These are phyloP conservation scores for Fusarium camptoceras DNA, from an alignment of 2,329 filamentous ascomycete species.

Conservation along the genomic window DNA sequence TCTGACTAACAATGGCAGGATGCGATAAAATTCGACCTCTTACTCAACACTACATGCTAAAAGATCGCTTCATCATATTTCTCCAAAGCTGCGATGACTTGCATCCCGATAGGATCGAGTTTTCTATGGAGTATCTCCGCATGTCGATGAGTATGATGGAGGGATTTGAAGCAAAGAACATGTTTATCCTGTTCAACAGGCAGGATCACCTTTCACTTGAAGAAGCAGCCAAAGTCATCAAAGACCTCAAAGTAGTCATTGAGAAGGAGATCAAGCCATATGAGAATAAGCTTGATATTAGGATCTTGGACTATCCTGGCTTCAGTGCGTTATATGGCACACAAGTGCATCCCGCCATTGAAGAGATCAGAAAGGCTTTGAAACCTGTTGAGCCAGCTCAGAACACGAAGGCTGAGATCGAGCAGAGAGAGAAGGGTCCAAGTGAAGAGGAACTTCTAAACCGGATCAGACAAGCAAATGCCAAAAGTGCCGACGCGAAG, in stretches of 20 bases:
- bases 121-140: slow-evolving; percentile 46
- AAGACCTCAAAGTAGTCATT: slow-evolving; percentile 9
- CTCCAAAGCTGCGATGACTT: slow-evolving; percentile 47
- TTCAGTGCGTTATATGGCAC: slow-evolving; percentile 34
- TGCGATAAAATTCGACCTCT: slow-evolving; percentile 47
- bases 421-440: slow-evolving; percentile 20
- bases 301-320: slow-evolving; percentile 42
- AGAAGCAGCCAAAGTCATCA: slow-evolving; percentile 30
- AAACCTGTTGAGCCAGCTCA: neutral
- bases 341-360: slow-evolving; percentile 26
- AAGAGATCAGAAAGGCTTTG: slow-evolving; percentile 34
- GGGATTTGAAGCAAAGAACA: slow-evolving; percentile 35
- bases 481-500: slow-evolving; percentile 5
- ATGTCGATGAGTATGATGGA: slow-evolving; percentile 34
- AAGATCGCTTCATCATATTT: slow-evolving; percentile 46
- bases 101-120: slow-evolving; percentile 38
- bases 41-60: slow-evolving; percentile 44
- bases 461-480: slow-evolving; percentile 14
- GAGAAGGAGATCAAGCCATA: slow-evolving; percentile 34
- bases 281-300: slow-evolving; percentile 16
- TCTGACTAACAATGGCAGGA: slow-evolving; percentile 24
- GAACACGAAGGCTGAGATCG: slow-evolving; percentile 9
- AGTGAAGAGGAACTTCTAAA: slow-evolving; percentile 31
- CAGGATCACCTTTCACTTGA: slow-evolving; percentile 45
- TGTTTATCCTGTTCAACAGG: slow-evolving; percentile 51